Percentiles rank a stretch among this genome's conserved stretches.
Evolutionary conservation across 1,284 basidiomycete genomes (phyloP).

Genomic region (Irpex lacteus): DNA sequence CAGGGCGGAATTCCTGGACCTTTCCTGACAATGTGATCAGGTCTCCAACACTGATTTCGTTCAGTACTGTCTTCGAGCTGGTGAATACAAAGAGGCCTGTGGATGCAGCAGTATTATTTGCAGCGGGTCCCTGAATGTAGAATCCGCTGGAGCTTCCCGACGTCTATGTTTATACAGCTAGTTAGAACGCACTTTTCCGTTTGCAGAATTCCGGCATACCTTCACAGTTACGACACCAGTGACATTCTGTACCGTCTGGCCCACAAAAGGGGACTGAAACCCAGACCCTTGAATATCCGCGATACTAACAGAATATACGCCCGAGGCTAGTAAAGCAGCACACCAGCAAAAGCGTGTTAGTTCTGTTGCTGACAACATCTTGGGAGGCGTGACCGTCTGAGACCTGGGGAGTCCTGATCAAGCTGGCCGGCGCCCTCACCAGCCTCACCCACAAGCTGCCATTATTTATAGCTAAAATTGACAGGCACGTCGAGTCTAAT

Average conservation of each 20-base stretch:
- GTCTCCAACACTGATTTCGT: conserved; percentile 49
- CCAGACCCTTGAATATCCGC: conserved; percentile 52
- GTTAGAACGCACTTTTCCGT: background rate
- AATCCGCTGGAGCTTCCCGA: conserved; percentile 35
- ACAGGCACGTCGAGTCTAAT: background rate
- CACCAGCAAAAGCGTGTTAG: background rate
- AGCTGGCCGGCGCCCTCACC: background rate
- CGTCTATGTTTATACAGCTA: conserved; percentile 14
- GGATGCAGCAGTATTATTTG: conserved; percentile 42
- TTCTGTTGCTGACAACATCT: background rate
- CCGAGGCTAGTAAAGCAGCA: conserved; percentile 7
- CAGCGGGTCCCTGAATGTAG: conserved; percentile 44
- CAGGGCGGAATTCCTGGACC: conserved; percentile 49
- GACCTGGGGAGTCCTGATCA: too few species aligned
- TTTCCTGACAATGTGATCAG: conserved; percentile 43
- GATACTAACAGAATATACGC: conserved; percentile 23
- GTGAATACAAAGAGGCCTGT: conserved; percentile 39
- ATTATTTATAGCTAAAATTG: background rate
- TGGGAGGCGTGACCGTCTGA: background rate
- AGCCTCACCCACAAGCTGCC: background rate
- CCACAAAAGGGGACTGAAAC: conserved; percentile 45
- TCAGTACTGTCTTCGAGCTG: conserved; percentile 41
- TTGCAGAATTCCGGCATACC: conserved; percentile 24
- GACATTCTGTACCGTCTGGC: conserved; percentile 47
- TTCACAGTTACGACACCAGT: conserved; percentile 46